These are phyloP conservation scores for Epichloe sylvatica DNA, from an alignment of 2,329 filamentous ascomycete genomes.

Conservation along the genomic window DNA sequence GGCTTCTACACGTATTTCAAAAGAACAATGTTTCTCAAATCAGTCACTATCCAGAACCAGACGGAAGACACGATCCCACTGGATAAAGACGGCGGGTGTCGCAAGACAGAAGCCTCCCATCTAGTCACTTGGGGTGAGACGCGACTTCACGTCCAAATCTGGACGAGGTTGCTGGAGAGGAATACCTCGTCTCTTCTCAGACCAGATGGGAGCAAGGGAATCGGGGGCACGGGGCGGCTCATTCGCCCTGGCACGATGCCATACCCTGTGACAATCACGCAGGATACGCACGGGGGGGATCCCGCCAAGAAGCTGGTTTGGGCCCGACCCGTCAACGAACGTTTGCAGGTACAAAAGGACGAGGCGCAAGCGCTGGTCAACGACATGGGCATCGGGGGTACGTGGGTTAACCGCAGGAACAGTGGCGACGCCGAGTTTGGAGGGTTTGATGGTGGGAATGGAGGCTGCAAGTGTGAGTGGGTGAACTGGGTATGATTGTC, in stretches of 20 bases:
- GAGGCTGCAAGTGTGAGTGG: conserved; percentile 50
- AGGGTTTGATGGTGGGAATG: conserved; percentile 48
- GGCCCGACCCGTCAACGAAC: conserved; percentile 35
- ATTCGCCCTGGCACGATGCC: conserved; percentile 45
- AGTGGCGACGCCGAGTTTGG: conserved; percentile 34
- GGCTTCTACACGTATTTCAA: conserved; percentile 90
- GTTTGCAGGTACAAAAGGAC: conserved; percentile 29
- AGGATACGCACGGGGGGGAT: conserved; percentile 47
- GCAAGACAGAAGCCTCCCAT: conserved; percentile 37
- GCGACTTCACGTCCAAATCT: conserved; percentile 50
- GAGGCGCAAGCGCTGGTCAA: conserved; percentile 34
- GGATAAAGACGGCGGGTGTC: conserved; percentile 42
- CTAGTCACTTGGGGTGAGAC: conserved; percentile 47
- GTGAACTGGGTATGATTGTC: conserved; percentile 30
- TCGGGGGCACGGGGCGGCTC: conserved; percentile 16
- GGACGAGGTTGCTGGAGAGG: conserved; percentile 37
- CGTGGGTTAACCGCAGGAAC: conserved; percentile 36
- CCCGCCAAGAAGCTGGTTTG: conserved; percentile 38
- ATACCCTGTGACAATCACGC: conserved; percentile 46
- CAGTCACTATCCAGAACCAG: conserved; percentile 33
- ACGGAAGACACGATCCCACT: conserved; percentile 29
- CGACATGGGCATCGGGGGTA: conserved; percentile 35
- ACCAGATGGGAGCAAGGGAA: conserved; percentile 15
- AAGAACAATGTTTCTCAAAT: conserved; percentile 69
- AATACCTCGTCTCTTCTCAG: conserved; percentile 27